Conservation (phyloP, 169 alveolate genomes). For the Plasmodium blacklocki region DNA sequence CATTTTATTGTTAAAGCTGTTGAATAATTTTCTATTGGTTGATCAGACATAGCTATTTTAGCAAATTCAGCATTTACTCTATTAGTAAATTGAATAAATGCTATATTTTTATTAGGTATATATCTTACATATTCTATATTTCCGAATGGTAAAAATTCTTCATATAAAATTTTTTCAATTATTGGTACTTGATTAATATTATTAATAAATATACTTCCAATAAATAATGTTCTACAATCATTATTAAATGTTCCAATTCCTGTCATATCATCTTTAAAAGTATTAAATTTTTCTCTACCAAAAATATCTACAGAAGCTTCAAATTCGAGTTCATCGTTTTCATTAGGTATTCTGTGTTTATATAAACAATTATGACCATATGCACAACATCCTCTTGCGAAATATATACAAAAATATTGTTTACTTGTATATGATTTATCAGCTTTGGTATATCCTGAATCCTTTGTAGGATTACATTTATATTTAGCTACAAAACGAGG, state of each 20-base stretch:
- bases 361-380: slow-evolving; percentile 97
- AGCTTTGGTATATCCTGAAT: slow-evolving; percentile 98
- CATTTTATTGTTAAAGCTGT: slow-evolving; percentile 95
- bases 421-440: slow-evolving; percentile 84
- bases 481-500: slow-evolving; percentile 91
- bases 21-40: slow-evolving; percentile 91
- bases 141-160: slow-evolving; percentile 97
- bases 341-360: slow-evolving; percentile 97
- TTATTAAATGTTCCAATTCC: slow-evolving; percentile 97
- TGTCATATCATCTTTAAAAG: slow-evolving; percentile 97
- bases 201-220: slow-evolving; percentile 88
- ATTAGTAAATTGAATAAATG: slow-evolving; percentile 95
- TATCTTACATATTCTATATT: slow-evolving; percentile 94
- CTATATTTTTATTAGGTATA: slow-evolving; percentile 94
- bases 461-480: slow-evolving; percentile 93
- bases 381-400: slow-evolving; percentile 98
- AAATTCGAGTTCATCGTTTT: slow-evolving; percentile 92
- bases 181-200: slow-evolving; percentile 91
- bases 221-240: slow-evolving; percentile 95
- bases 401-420: slow-evolving; percentile 95
- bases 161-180: slow-evolving; percentile 93
- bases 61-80: slow-evolving; percentile 99
- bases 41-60: slow-evolving; percentile 98
- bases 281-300: slow-evolving; percentile 97
- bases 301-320: slow-evolving; percentile 97